phyloP scores from a whole-genome alignment of 2,329 filamentous ascomycete species.

The Neobulgaria alba region DNA sequence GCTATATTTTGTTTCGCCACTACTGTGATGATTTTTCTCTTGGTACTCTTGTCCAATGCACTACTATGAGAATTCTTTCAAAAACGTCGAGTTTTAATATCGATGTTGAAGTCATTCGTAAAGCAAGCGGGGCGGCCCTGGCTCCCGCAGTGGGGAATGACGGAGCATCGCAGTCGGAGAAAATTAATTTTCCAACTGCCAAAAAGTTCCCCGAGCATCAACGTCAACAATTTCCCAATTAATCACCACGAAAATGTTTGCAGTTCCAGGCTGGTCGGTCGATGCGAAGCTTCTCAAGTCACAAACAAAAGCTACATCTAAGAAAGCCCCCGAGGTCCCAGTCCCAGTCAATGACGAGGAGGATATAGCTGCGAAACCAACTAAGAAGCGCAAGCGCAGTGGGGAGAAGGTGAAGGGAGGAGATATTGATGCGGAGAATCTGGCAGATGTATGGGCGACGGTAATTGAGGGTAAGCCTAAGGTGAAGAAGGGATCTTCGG shows the following conservation, averaged over 20 bases:
- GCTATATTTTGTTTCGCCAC: no score
- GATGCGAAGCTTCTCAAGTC: slow-evolving; percentile 62
- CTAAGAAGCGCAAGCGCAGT: slow-evolving; percentile 42
- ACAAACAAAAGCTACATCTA: slow-evolving; percentile 37
- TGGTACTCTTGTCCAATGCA: no score
- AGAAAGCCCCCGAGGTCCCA: slow-evolving; percentile 12
- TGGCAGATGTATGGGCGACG: slow-evolving; percentile 69
- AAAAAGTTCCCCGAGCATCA: not conserved
- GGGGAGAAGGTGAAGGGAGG: slow-evolving; percentile 41
- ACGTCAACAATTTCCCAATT: slow-evolving; percentile 1
- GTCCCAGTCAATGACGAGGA: slow-evolving; percentile 21
- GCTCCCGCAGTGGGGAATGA: no score
- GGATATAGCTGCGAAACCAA: slow-evolving; percentile 29
- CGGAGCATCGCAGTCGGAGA: no score
- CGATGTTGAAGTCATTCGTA: no score
- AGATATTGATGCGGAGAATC: slow-evolving; percentile 59
- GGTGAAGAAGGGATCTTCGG: slow-evolving; percentile 17
- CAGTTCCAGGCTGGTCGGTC: slow-evolving; percentile 87
- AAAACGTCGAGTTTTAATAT: no score
- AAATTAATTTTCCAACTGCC: slow-evolving; percentile 5
- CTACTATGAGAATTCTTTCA: no score
- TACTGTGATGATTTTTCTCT: no score
- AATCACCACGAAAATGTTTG: slow-evolving; percentile 57
- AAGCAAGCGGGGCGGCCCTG: no score
- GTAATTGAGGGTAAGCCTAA: slow-evolving; percentile 63